Percentiles rank a stretch among this genome's conserved stretches.
These are phyloP conservation scores for Eremochloa ophiuroides DNA, from an alignment of 176 grass and related monocot species.

Conservation along the genomic window DNA sequence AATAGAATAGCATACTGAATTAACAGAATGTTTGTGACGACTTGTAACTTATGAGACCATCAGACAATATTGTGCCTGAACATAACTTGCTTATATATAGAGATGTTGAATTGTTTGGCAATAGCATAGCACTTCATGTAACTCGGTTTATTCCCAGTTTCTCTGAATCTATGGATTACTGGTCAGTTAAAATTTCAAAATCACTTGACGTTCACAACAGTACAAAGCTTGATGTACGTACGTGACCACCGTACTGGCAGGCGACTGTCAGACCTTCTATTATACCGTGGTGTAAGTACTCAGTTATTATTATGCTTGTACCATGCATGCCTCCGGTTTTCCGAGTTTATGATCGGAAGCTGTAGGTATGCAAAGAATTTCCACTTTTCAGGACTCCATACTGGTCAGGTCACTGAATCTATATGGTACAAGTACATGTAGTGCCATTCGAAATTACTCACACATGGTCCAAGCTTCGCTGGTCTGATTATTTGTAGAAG, in stretches of 20 bases:
- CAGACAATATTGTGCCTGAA: too few relatives aligned
- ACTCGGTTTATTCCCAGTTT: not conserved
- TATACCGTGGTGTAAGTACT: not conserved
- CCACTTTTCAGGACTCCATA: slow-evolving; percentile 2
- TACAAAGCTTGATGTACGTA: not conserved
- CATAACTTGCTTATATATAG: too few relatives aligned
- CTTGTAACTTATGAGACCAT: not conserved
- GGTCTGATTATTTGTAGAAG: not conserved
- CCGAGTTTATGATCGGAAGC: slow-evolving; percentile 11
- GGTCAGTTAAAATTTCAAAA: not conserved
- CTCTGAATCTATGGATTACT: not conserved
- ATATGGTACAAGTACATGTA: not conserved
- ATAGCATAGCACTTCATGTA: not conserved
- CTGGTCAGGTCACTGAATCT: not conserved
- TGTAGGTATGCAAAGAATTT: slow-evolving; percentile 1
- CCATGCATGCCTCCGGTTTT: not conserved
- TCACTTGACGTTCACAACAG: not conserved
- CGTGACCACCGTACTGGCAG: not conserved
- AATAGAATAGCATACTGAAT: not conserved
- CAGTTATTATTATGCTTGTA: not conserved
- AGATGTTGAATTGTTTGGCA: not conserved
- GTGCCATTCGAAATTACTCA: not conserved
- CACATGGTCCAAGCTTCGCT: not conserved
- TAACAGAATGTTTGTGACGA: not conserved
- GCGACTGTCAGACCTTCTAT: not conserved